Base-by-base conservation (phyloP, 2,329 filamentous ascomycete genomes). In the Ilyonectria mors-panacis region DNA sequence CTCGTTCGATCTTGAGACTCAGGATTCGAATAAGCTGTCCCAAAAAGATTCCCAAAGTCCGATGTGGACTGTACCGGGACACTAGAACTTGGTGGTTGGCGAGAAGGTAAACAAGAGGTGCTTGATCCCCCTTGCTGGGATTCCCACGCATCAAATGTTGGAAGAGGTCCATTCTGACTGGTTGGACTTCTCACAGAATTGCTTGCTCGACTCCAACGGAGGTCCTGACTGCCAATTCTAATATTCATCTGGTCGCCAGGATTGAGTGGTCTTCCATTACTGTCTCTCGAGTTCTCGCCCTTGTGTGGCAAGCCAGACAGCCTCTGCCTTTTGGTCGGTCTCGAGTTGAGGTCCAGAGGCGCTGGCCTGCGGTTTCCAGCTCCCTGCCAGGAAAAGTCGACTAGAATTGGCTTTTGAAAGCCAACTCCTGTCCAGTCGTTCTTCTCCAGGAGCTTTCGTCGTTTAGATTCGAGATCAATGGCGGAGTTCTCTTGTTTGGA, bases 341-440 rank as follows among this genome's bases (percentile, higher is more conserved):
- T 23, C 55, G 39, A 39, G 28, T 56, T 17, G 44, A 30, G 17
- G 8, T 23, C 21, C 28, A 3, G 45, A 64, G 15, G 9, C 19
- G n/a, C 33, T 67, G 55, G 10, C 21, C 48, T 71, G 19, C 30
- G 15, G 15, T 15, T 6, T 47, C 13, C 47, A 17, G 62, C 60
- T 23, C 47, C 65, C 23, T 69, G 66, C 51, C 65, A 66, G 6
- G 73, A 63, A 48, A 73, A 75, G 12, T 74, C 66, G 8, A 73
- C 62, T 2, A 66, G 48, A 15, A 78, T 65, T 9, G 76, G 69
- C 54, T 79, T 81, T 51, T 81, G 79, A 12, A 78, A 56, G 19
- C 65, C 66, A 7, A 80, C 65, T 4, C 80, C 78, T 0, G 74
- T 76, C 79, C 80, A 82, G 35, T 79, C 75, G 12, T 53, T 60